Base-by-base conservation (phyloP, 106 monocot genomes). In the Acorus calamus region DNA sequence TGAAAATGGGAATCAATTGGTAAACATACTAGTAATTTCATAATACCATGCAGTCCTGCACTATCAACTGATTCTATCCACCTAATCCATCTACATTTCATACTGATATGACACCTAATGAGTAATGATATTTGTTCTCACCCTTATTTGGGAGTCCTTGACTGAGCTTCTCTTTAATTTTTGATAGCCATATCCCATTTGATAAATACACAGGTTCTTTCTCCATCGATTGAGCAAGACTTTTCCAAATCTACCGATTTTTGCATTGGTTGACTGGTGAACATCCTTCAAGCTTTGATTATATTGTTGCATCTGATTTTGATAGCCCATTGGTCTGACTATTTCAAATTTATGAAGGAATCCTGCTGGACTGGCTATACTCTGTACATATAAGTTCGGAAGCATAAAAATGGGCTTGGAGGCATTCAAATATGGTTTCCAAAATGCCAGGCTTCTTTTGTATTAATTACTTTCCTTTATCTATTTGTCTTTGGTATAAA, bases 311-410 rank as follows among this genome's bases (percentile, higher is more conserved):
- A 12, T 52, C 10, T 60, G 14, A 55, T 61, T 13, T 11, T 47
- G 64, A 59, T 42, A 47, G 6, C 4, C 4, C 11, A 52, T 12
- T 11, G 50, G n/a, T 45, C 44, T 14, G 3, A 14, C 55, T 44
- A 14, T 71, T 12, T 55, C 28, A 5, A 42, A 41, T 67, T 51
- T 2, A 14, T 83, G 52, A 86, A 96, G 96, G 91, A 96, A 96
- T 61, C 96, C 96, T 43, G 84, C 91, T 52, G 96, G 96, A 49
- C 56, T 96, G 42, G 87, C 82, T 57, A 96, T 96, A 59, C 62
- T 96, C 11, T 96, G 87, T 55, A 96, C 83, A 43, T 96, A 87
- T 49, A 96, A 91, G 62, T 91, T 76, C 83, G 96, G 96, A 70
- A 91, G 96, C 74, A 72, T 87, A 61, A 63, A 59, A 4, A 91